Evolutionary conservation across 176 grass and related monocot species (phyloP).

Genomic region (Leersia perrieri): DNA sequence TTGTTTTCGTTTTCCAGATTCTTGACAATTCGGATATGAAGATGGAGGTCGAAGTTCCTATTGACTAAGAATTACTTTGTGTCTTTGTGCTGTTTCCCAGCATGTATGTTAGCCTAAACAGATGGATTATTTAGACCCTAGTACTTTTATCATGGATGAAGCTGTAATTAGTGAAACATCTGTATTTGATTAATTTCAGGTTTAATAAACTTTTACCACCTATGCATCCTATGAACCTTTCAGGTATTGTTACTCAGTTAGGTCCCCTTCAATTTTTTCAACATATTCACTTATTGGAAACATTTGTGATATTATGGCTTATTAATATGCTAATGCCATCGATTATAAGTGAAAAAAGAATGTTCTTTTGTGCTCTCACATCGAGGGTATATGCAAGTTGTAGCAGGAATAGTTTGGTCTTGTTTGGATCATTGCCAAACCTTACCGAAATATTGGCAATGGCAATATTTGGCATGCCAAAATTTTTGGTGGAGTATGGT

Average conservation of each 20-base stretch:
- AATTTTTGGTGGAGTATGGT: not conserved
- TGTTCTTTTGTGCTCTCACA: not conserved
- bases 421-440: not conserved
- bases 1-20: constrained; percentile 53
- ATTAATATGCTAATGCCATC: constrained; percentile 1
- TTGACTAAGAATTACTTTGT: constrained; percentile 57
- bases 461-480: too few species aligned
- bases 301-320: not conserved
- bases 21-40: constrained; percentile 71
- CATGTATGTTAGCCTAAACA: constrained; percentile 14
- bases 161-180: constrained; percentile 33
- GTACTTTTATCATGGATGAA: constrained; percentile 22
- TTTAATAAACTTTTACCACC: constrained; percentile 4
- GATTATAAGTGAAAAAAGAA: not conserved
- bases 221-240: not conserved
- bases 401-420: not conserved
- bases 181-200: constrained; percentile 20
- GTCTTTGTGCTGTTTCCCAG: constrained; percentile 4
- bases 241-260: not conserved
- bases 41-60: constrained; percentile 94
- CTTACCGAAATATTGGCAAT: not conserved
- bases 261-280: not conserved
- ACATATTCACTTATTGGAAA: not conserved
- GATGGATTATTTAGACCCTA: constrained; percentile 29
- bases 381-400: not conserved